These are phyloP conservation scores for Calocera viscosa DNA, from an alignment of 768 basidiomycete species.

Conservation along the genomic window DNA sequence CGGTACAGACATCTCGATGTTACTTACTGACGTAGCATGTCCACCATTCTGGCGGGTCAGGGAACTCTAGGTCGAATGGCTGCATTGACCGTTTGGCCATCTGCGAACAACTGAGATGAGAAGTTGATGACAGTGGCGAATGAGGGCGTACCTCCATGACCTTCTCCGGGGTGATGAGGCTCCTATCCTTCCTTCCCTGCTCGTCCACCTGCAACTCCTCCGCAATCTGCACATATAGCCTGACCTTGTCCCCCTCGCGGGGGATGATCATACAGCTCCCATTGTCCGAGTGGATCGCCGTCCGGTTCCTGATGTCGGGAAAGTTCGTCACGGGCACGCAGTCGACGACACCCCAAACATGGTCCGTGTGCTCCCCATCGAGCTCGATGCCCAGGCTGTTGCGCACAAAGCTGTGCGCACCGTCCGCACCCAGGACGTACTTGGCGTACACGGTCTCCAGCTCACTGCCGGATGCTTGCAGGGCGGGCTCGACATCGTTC, in stretches of 20 bases:
- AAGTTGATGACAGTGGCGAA: too few relatives aligned
- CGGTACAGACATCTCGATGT: not conserved
- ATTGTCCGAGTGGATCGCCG: slow-evolving; percentile 53
- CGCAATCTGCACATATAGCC: slow-evolving; percentile 58
- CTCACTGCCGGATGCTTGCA: not conserved
- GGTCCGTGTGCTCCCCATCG: slow-evolving; percentile 67
- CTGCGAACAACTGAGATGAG: slow-evolving; percentile 29
- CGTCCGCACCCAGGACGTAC: slow-evolving; percentile 63
- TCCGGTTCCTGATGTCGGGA: slow-evolving; percentile 57
- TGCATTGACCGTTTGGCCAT: slow-evolving; percentile 43
- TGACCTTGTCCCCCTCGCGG: slow-evolving; percentile 37
- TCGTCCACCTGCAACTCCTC: slow-evolving; percentile 37
- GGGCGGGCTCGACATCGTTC: slow-evolving; percentile 13
- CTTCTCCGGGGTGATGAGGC: slow-evolving; percentile 36
- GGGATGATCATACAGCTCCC: slow-evolving; percentile 67
- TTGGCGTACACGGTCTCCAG: slow-evolving; percentile 52
- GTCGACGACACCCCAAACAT: slow-evolving; percentile 75
- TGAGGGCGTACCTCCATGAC: slow-evolving; percentile 42
- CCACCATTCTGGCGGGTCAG: slow-evolving; percentile 53
- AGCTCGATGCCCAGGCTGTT: slow-evolving; percentile 51
- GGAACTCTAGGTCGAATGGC: slow-evolving; percentile 42
- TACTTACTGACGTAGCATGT: slow-evolving; percentile 54
- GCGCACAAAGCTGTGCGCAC: slow-evolving; percentile 72
- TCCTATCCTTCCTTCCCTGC: slow-evolving; percentile 43
- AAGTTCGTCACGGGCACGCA: slow-evolving; percentile 58